Conservation (phyloP, 768 basidiomycete species). For the Porpolomopsis calyptriformis region DNA sequence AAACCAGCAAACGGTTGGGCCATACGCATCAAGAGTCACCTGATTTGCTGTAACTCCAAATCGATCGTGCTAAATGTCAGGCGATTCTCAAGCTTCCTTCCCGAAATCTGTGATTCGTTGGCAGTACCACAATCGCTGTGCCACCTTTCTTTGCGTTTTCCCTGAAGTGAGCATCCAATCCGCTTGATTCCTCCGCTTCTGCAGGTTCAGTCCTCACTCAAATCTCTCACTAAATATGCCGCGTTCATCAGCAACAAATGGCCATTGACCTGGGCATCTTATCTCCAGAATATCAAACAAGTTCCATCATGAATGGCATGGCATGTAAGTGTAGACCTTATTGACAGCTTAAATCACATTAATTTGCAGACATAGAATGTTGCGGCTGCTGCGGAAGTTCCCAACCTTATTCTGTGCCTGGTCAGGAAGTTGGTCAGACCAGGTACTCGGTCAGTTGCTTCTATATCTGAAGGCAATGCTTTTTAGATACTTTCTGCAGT, state of each 20-base stretch:
- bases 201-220: constrained; percentile 4
- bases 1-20: too few species aligned
- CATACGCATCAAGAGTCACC: too few species aligned
- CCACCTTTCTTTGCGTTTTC: constrained; percentile 3
- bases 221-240: constrained; percentile 2
- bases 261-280: constrained; percentile 7
- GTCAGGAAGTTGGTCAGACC: too few species aligned
- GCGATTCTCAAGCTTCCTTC: constrained; percentile 2
- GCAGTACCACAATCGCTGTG: constrained; percentile 7
- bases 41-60: neutral
- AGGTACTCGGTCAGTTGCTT: too few species aligned
- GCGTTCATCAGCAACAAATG: constrained; percentile 4
- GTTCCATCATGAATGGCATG: constrained; percentile 5
- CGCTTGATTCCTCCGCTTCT: constrained; percentile 7
- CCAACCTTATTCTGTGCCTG: constrained; percentile 7
- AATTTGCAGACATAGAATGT: constrained; percentile 8
- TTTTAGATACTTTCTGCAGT: too few species aligned
- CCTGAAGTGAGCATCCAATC: constrained; percentile 6
- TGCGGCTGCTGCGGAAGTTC: constrained; percentile 3
- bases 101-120: neutral
- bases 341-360: constrained; percentile 3
- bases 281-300: constrained; percentile 8
- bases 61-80: neutral
- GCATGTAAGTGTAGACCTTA: constrained; percentile 7
- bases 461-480: too few species aligned